These are phyloP conservation scores for Eudorina sp. DNA, from an alignment of 139 green algal genomes.

Conservation along the genomic window DNA sequence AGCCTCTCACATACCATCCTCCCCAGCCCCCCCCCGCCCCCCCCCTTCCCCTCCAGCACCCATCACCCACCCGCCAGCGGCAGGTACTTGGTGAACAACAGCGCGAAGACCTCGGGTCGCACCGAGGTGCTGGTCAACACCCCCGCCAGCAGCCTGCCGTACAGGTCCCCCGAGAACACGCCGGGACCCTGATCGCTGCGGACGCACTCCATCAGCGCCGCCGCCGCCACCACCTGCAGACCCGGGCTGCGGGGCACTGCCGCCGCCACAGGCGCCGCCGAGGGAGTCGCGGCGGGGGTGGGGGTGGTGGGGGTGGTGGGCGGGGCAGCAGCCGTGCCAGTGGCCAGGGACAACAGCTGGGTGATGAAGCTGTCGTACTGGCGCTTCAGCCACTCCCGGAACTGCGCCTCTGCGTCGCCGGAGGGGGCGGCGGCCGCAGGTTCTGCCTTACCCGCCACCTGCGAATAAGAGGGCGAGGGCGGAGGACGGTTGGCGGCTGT, in stretches of 20 bases:
- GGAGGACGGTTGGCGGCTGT: no score
- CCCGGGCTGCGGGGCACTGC: neutral
- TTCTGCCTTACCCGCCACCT: no score
- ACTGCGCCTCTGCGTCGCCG: conserved; percentile 34
- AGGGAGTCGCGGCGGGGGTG: neutral
- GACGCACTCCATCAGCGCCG: conserved; percentile 76
- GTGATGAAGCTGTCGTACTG: conserved; percentile 64
- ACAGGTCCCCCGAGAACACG: conserved; percentile 66
- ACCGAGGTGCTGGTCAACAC: conserved; percentile 41
- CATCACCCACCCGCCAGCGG: conserved; percentile 11
- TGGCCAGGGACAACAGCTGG: conserved; percentile 53
- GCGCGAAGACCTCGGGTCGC: conserved; percentile 59
- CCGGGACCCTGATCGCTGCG: conserved; percentile 56
- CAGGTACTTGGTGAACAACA: conserved; percentile 73
- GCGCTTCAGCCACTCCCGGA: conserved; percentile 58
- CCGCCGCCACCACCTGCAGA: conserved; percentile 63
- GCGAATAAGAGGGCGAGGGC: no score
- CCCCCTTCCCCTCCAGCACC: neutral
- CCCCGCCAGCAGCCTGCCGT: conserved; percentile 49
- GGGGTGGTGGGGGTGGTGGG: neutral
- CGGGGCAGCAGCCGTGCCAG: neutral
- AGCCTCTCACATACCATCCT: neutral
- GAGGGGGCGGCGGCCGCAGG: neutral
- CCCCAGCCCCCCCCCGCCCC: neutral
- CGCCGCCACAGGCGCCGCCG: neutral